Evolutionary conservation across 164 flowering plant genomes (phyloP).

Genomic region (Platanus orientalis): DNA sequence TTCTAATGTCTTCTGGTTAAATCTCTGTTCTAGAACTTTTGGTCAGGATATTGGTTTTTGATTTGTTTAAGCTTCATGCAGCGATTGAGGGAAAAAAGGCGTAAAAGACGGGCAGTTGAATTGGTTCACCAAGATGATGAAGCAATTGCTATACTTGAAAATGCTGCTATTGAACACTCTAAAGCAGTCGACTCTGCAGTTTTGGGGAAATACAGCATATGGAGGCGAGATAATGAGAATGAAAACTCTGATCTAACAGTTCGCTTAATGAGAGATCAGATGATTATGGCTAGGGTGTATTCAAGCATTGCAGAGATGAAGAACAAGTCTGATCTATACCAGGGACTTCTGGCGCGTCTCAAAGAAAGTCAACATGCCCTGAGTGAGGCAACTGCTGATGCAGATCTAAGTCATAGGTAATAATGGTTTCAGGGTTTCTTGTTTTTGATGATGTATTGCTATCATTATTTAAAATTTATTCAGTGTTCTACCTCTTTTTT

Average conservation of each 20-base stretch:
- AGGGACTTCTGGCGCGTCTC: slow-evolving; percentile 56
- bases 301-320: slow-evolving; percentile 75
- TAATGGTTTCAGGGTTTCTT: slow-evolving; percentile 2
- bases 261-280: slow-evolving; percentile 86
- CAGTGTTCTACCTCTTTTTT: background rate
- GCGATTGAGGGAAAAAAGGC: slow-evolving; percentile 82
- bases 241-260: slow-evolving; percentile 87
- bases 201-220: slow-evolving; percentile 86
- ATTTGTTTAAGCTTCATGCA: slow-evolving; percentile 17
- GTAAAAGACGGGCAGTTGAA: slow-evolving; percentile 72
- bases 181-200: slow-evolving; percentile 92
- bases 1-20: background rate
- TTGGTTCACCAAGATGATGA: slow-evolving; percentile 72
- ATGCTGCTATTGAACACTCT: slow-evolving; percentile 93
- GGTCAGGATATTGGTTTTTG: background rate
- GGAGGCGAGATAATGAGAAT: slow-evolving; percentile 91
- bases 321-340: slow-evolving; percentile 58
- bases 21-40: background rate
- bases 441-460: background rate
- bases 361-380: slow-evolving; percentile 87
- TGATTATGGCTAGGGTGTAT: slow-evolving; percentile 96
- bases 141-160: slow-evolving; percentile 72
- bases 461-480: slow-evolving; percentile 1
- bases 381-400: slow-evolving; percentile 79
- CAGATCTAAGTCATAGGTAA: slow-evolving; percentile 78